Evolutionary conservation across 352 stramenopile genomes (phyloP).

Genomic region (Elongisporangium undulatum): DNA sequence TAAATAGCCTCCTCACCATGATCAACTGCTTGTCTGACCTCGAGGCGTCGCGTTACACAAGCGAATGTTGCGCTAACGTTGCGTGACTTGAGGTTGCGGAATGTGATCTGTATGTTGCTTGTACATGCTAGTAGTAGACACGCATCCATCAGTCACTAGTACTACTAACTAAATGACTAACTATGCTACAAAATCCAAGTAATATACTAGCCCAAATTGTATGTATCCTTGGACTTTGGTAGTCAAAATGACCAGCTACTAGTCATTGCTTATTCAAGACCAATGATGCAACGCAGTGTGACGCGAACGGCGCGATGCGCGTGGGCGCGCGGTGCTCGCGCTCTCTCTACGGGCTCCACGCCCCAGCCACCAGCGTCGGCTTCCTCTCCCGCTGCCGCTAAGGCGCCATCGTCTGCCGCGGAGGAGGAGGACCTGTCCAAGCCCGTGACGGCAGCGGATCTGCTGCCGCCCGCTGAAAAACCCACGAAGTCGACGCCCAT

Average conservation of each 20-base stretch:
- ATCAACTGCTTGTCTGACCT: not conserved
- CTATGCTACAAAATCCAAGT: no score
- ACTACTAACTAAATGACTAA: no score
- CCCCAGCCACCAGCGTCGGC: not conserved
- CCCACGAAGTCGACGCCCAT: slow-evolving; percentile 45
- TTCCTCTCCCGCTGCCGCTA: slow-evolving; percentile 2
- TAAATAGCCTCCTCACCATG: not conserved
- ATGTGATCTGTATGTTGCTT: not conserved
- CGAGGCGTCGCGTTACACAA: not conserved
- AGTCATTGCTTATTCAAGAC: not conserved
- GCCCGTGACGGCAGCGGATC: not conserved
- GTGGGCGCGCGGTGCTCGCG: not conserved
- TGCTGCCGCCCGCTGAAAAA: not conserved
- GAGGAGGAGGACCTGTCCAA: not conserved
- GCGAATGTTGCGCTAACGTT: not conserved
- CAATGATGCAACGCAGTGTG: not conserved
- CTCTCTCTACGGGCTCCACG: not conserved
- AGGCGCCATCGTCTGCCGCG: slow-evolving; percentile 5
- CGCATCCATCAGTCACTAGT: no score
- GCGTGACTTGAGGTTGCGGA: not conserved
- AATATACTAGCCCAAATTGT: no score
- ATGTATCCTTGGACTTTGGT: not conserved
- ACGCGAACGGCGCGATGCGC: not conserved
- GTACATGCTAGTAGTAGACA: not conserved
- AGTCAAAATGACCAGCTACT: not conserved